These are phyloP conservation scores for Martensiomyces pterosporus DNA, from an alignment of 192 early-diverging fungal species.

Conservation along the genomic window DNA sequence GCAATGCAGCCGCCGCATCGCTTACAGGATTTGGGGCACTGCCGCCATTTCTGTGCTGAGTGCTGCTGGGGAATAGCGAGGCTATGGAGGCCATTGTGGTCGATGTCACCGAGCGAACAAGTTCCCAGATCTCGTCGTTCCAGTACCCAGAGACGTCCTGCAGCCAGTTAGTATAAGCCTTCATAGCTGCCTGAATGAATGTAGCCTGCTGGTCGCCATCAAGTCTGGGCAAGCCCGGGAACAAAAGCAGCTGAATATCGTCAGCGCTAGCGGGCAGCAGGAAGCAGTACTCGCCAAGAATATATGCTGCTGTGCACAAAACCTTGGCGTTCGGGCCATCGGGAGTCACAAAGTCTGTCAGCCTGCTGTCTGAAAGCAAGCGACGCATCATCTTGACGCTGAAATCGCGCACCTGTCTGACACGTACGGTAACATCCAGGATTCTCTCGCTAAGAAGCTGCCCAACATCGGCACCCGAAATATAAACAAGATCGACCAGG, in stretches of 20 bases:
- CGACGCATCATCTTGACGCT: constrained; percentile 70
- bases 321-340: constrained; percentile 63
- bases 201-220: constrained; percentile 24
- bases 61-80: constrained; percentile 1
- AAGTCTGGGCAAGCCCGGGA: constrained; percentile 51
- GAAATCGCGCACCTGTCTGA: constrained; percentile 75
- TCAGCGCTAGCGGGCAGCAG: constrained; percentile 51
- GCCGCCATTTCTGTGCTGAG: constrained; percentile 5
- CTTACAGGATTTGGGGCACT: no score
- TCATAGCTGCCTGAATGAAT: constrained; percentile 43
- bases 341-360: constrained; percentile 63
- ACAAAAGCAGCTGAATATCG: constrained; percentile 66
- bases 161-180: constrained; percentile 48
- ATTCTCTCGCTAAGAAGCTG: constrained; percentile 66
- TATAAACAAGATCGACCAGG: constrained; percentile 71
- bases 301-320: constrained; percentile 84
- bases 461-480: constrained; percentile 74
- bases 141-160: constrained; percentile 38
- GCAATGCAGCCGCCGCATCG: constrained; percentile 53
- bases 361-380: constrained; percentile 60
- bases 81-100: constrained; percentile 24
- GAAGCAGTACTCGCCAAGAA: constrained; percentile 82
- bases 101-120: constrained; percentile 21
- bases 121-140: constrained; percentile 39
- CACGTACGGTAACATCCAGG: constrained; percentile 86